phyloP scores from a whole-genome alignment of 78 protist genomes.

The Protostelium mycophagum region DNA sequence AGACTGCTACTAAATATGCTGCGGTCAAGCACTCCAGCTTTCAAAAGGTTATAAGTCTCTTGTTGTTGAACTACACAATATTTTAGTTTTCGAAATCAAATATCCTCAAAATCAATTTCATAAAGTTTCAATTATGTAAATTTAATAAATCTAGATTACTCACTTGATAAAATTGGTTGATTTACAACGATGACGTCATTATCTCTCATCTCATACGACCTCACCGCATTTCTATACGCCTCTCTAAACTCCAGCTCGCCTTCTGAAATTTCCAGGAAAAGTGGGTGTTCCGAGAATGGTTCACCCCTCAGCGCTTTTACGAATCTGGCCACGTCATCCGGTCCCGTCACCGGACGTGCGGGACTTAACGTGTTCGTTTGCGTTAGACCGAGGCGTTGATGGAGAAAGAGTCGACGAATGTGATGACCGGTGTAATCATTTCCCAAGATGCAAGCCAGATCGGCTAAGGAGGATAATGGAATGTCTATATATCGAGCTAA shows the following conservation, averaged over 20 bases:
- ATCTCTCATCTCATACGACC: neutral
- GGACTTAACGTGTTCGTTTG: neutral
- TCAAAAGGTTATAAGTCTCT: too few species aligned
- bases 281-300: neutral
- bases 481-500: neutral
- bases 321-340: neutral
- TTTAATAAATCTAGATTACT: neutral
- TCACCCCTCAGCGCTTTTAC: neutral
- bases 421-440: neutral
- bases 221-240: neutral
- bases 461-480: neutral
- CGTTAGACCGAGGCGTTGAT: neutral
- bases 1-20: too few species aligned
- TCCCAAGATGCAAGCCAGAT: neutral
- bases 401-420: neutral
- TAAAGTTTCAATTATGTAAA: too few species aligned
- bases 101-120: too few species aligned
- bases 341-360: neutral
- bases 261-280: neutral
- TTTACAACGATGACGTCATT: neutral
- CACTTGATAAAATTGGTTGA: neutral
- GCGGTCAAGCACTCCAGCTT: too few species aligned
- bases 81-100: too few species aligned
- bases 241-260: neutral
- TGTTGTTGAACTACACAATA: too few species aligned